Conservation (phyloP, 495 filamentous ascomycete species). For the Tuber calosporum region DNA sequence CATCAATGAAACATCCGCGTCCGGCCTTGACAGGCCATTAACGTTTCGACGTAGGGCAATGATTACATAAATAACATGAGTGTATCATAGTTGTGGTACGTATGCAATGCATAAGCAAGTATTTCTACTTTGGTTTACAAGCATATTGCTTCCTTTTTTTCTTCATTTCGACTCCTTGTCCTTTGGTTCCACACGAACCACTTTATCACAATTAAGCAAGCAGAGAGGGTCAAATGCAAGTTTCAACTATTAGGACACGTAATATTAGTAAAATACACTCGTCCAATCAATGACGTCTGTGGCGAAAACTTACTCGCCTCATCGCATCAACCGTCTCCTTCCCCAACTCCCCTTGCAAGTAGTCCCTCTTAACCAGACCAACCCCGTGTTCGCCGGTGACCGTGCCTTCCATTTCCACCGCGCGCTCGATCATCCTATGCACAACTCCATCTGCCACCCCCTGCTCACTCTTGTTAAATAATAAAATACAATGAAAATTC, state of each 20-base stretch:
- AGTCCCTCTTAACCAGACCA: slow-evolving; percentile 74
- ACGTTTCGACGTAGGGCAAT: not conserved
- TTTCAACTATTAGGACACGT: slow-evolving; percentile 47
- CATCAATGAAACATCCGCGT: not conserved
- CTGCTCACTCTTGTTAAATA: slow-evolving; percentile 63
- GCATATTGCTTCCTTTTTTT: slow-evolving; percentile 1
- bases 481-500: slow-evolving; percentile 73
- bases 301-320: slow-evolving; percentile 54
- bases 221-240: slow-evolving; percentile 68
- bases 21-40: not conserved
- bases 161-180: slow-evolving; percentile 16
- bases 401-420: slow-evolving; percentile 74
- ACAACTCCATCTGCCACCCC: slow-evolving; percentile 61
- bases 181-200: slow-evolving; percentile 58
- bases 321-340: slow-evolving; percentile 67
- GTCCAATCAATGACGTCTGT: too few relatives aligned
- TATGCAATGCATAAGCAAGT: not conserved
- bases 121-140: not conserved
- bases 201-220: slow-evolving; percentile 74
- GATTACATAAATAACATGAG: not conserved
- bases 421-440: slow-evolving; percentile 75
- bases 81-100: not conserved
- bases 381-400: slow-evolving; percentile 80
- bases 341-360: slow-evolving; percentile 66
- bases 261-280: slow-evolving; percentile 6